Base-by-base conservation (phyloP, 179 eudicot species). In the Nepenthes alata region DNA sequence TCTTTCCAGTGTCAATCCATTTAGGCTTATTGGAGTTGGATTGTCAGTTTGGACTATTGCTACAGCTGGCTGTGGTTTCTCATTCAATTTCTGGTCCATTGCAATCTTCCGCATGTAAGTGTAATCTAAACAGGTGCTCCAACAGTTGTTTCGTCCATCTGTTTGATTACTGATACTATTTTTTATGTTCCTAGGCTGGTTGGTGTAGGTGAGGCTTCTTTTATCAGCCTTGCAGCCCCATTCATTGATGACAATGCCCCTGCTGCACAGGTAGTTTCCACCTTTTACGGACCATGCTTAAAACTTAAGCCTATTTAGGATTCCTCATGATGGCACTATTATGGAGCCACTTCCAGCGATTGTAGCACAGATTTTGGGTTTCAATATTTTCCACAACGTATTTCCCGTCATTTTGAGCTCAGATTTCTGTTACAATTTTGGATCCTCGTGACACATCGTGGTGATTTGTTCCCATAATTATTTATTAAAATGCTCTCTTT, bases 141-240 rank as follows among this genome's bases (percentile, higher is more conserved):
- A n/a, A 36, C 4, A 41, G 8, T 34, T 4, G 11, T 38, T 41
- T 53, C 45, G 8, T n/a, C 35, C 48, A 39, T 58, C 55, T 61
- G 61, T 34, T 41, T 53, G 36, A 47, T 51, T 60, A 39, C 53
- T 75, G 55, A 76, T 64, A 59, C 55, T 5, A 49, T 38, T 55
- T 41, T 49, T 50, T 65, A 51, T 54, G 52, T 71, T 53, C 38
- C 60, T 72, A 93, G 98, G 98, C 77, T 93, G 64, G 98, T 93
- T 58, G 97, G 98, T 78, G 97, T 89, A 60, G 98, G 98, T 49
- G 97, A 93, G 82, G 98, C 98, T 52, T 93, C 97, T 51, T 93
- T 93, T 68, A 76, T 93, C 70, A 89, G 98, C 70, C 98, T 93
- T 85, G 98, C 98, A 53, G 90, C 98, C 67, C 97, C 97, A 47